These are phyloP conservation scores for Xylaria sp. DNA, from an alignment of 2,329 filamentous ascomycete species.

Conservation along the genomic window DNA sequence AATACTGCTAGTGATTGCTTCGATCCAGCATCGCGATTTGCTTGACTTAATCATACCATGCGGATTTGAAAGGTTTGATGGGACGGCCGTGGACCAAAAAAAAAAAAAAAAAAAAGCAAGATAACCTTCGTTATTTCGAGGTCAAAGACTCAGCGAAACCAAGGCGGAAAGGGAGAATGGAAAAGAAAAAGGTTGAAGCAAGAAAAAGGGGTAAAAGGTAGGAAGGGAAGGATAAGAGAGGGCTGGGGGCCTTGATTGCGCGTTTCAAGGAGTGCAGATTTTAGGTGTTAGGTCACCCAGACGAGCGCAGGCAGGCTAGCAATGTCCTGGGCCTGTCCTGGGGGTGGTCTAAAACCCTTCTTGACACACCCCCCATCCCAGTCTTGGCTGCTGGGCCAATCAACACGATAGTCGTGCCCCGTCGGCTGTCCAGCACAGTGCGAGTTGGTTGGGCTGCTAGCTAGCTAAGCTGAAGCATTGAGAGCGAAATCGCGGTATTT, in stretches of 20 bases:
- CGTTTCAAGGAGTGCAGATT: conserved; percentile 47
- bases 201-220: conserved; percentile 30
- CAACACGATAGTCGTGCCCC: conserved; percentile 34
- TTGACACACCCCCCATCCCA: conserved; percentile 38
- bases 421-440: conserved; percentile 42
- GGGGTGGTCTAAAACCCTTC: conserved; percentile 46
- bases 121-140: not conserved
- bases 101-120: not conserved
- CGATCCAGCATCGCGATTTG: not conserved
- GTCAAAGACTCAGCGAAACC: not conserved
- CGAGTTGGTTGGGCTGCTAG: conserved; percentile 31
- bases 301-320: conserved; percentile 38
- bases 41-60: not conserved
- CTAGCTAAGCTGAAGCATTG: conserved; percentile 34
- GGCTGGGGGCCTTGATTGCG: conserved; percentile 39
- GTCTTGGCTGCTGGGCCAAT: conserved; percentile 31
- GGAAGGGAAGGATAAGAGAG: conserved; percentile 37
- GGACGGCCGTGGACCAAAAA: not conserved
- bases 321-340: conserved; percentile 33
- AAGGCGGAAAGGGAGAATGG: conserved; percentile 5
- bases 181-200: conserved; percentile 37
- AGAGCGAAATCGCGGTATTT: conserved; percentile 22
- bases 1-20: not conserved
- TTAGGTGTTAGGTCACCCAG: conserved; percentile 39
- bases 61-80: not conserved